phyloP scores from a whole-genome alignment of 2,329 filamentous ascomycete genomes.

The Ophiostoma angusticollis region DNA sequence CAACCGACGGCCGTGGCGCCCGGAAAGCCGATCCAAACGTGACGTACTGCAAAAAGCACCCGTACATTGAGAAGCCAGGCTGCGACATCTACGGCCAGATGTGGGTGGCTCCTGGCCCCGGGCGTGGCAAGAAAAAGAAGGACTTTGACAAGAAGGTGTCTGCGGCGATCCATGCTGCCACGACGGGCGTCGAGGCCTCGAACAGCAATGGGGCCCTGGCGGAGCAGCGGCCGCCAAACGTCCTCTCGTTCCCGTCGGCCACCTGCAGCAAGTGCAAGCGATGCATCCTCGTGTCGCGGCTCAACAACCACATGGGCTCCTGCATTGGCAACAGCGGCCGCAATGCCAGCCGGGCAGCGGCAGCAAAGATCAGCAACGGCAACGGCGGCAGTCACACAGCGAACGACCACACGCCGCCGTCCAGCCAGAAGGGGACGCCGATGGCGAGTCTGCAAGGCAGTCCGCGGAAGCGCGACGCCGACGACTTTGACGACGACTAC shows the following conservation, averaged over 20 bases:
- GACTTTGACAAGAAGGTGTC: constrained; percentile 50
- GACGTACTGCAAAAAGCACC: constrained; percentile 68
- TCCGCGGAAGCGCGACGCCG: constrained; percentile 44
- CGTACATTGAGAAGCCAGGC: constrained; percentile 62
- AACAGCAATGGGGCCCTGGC: constrained; percentile 20
- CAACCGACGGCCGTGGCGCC: constrained; percentile 56
- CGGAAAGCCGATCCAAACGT: constrained; percentile 51
- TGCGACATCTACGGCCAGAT: constrained; percentile 76
- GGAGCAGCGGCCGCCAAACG: constrained; percentile 46
- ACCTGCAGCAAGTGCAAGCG: constrained; percentile 57
- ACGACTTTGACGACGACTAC: constrained; percentile 41
- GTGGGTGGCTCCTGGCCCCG: constrained; percentile 58
- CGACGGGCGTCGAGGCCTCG: constrained; percentile 28
- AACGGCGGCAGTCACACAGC: constrained; percentile 31
- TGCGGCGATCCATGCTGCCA: constrained; percentile 22
- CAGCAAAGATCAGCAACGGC: constrained; percentile 49
- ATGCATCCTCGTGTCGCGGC: constrained; percentile 49
- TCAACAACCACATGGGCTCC: constrained; percentile 57
- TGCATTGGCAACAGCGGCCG: constrained; percentile 54
- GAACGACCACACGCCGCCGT: constrained; percentile 45
- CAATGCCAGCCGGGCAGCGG: constrained; percentile 48
- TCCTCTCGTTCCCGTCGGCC: constrained; percentile 51
- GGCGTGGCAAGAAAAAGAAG: constrained; percentile 68
- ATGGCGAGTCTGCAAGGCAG: constrained; percentile 41
- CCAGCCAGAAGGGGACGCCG: constrained; percentile 51